Evolutionary conservation across 331 rosid genomes (phyloP), one percentile per base, ranked within the genome.

Genomic region (Cydonia oblonga): DNA sequence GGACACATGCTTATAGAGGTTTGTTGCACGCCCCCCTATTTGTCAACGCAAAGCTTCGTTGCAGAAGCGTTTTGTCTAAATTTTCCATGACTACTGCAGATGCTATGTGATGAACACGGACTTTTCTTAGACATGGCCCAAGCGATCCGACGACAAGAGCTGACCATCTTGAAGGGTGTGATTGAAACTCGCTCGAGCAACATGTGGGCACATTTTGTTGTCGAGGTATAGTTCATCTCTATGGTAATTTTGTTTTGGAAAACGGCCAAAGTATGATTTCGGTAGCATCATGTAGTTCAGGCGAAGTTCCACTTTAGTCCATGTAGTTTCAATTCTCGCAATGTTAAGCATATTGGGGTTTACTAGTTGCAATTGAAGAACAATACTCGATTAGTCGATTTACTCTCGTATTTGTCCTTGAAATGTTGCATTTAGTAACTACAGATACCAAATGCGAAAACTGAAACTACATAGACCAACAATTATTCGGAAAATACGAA

Each of bases 1-100:
- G 97, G 96, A 22, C 90, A 85, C 81, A 83, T 93, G 89, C 90
- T 88, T 69, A 85, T 91, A 63, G 87, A 93, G 96, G 98, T 91
- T 30, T 69, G 66, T 62, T 42, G 26, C 49, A 18, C 2, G 24
- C 18, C 11, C 30, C 10, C 10, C n/a, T 2, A 1, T 12, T 10
- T 14, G 1, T 9, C 9, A 38, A 63, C 20, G 3, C 22, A 24
- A 18, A 13, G 35, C 68, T 60, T 30, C 8, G 2, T 25, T 0
- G 57, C 11, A 3, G 18, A 40, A 57, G 1, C 14, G 19, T 22
- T 20, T 64, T 20, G 18, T n/a, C 12, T 44, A 57, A 42, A 33
- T 8, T 15, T 12, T 3, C 19, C 2, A 18, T 20, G 6, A 15
- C 38, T 14, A 18, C 56, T 76, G 59, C 79, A 84, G 98, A 87